These are phyloP conservation scores for Candolleomyces eurysporus DNA, from an alignment of 768 basidiomycete genomes.

Conservation along the genomic window DNA sequence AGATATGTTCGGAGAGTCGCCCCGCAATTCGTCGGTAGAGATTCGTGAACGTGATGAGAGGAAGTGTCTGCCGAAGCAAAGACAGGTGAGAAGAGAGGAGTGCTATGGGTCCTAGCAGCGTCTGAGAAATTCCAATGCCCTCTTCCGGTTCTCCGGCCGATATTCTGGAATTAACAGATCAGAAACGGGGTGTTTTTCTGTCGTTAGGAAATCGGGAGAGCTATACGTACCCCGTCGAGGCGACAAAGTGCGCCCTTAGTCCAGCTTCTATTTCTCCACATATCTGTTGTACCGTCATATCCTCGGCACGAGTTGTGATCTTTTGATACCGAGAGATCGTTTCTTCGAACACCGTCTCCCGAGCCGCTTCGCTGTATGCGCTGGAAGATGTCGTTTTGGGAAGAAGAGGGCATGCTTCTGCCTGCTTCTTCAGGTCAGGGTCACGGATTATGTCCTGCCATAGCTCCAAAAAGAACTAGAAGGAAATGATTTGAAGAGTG, in stretches of 20 bases:
- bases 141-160: constrained; percentile 5
- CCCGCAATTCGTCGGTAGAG: constrained; percentile 77
- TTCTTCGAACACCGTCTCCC: constrained; percentile 78
- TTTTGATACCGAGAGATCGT: constrained; percentile 63
- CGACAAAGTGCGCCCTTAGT: constrained; percentile 69
- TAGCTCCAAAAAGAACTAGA: constrained; percentile 89
- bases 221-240: constrained; percentile 41
- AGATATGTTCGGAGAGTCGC: constrained; percentile 71
- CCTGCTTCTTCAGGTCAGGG: constrained; percentile 54
- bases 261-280: constrained; percentile 77
- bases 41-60: constrained; percentile 50
- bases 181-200: background rate
- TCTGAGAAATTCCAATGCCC: constrained; percentile 49
- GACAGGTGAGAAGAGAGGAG: constrained; percentile 78
- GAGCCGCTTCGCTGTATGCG: constrained; percentile 33
- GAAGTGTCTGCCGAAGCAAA: constrained; percentile 63
- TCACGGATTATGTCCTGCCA: constrained; percentile 76
- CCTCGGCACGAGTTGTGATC: constrained; percentile 71
- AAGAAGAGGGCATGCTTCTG: constrained; percentile 46
- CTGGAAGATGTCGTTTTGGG: constrained; percentile 38
- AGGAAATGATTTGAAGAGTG: background rate
- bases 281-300: constrained; percentile 82
- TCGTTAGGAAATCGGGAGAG: background rate
- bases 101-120: constrained; percentile 73
- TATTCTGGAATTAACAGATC: background rate